Base-by-base conservation (phyloP, 345 rosid species). In the Populus tremula region DNA sequence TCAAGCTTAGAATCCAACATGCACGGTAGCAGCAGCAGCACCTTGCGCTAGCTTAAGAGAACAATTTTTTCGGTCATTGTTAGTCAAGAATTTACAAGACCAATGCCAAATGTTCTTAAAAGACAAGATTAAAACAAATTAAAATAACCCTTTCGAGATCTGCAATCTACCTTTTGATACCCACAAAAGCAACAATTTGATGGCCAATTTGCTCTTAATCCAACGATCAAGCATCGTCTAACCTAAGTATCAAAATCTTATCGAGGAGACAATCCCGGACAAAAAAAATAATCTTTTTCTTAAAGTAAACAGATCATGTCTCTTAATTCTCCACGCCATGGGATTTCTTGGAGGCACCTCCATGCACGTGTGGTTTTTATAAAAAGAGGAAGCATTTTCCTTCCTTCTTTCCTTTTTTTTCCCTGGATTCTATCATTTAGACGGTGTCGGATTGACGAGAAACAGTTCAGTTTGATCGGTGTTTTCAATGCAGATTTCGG, bases 311-410 rank as follows among this genome's bases (percentile, higher is more conserved):
- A 56, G 23, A n/a, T 75, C 16, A 13, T 31, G 71, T 21, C 27
- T 38, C 78, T 54, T 53, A 25, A 68, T 68, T 76, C 67, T 18
- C 45, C 21, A 0, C 2, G 27, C 36, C 14, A 3, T 5, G 21
- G 80, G 70, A 70, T 70, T 70, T 77, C 62, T 70, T 47, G 64
- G 70, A 70, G 63, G 69, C 70, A 43, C 20, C 23, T 38, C 23
- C 41, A 21, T 21, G 63, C 71, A 36, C 71, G 71, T 64, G 77
- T 74, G 65, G 45, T 45, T 50, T 49, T 13, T 12, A 33, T 33
- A 33, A 36, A 38, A 20, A 66, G 59, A 6, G 31, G 13, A 72
- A 31, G 5, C 41, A n/a, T 56, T 72, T 33, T 49, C 16, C 12
- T 10, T 70, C 49, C 17, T 1, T 21, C 33, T 21, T 53, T 50